These are phyloP conservation scores for Colletotrichum musae DNA, from an alignment of 2,329 filamentous ascomycete genomes.

Conservation along the genomic window DNA sequence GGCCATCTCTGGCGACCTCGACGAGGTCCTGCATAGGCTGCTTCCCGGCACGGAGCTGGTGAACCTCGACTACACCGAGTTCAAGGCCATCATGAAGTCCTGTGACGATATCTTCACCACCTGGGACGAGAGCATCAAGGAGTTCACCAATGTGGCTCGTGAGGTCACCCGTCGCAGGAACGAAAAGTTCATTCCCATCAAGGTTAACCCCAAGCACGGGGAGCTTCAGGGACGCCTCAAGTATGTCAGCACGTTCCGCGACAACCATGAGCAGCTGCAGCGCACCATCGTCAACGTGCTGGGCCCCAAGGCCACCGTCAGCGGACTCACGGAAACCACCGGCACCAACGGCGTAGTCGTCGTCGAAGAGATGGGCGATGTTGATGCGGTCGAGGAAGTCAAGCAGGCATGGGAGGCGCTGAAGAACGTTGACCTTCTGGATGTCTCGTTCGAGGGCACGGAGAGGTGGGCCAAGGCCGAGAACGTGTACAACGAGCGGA, in stretches of 20 bases:
- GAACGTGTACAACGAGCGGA: conserved; percentile 96
- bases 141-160: conserved; percentile 97
- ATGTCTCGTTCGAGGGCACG: conserved; percentile 91
- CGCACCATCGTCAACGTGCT: conserved; percentile 98
- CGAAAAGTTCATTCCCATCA: conserved; percentile 99
- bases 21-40: conserved; percentile 86
- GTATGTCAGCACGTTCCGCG: conserved; percentile 94
- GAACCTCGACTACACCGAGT: conserved; percentile 92
- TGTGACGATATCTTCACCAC: conserved; percentile 89
- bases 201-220: conserved; percentile 88
- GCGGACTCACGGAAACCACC: conserved; percentile 65
- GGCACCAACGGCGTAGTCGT: conserved; percentile 75
- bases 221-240: conserved; percentile 92
- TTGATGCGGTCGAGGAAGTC: conserved; percentile 97
- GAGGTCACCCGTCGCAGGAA: conserved; percentile 94
- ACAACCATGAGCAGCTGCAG: conserved; percentile 98
- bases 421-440: conserved; percentile 94
- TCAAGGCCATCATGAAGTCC: conserved; percentile 85
- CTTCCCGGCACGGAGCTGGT: conserved; percentile 90
- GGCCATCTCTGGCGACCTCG: conserved; percentile 94
- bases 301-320: conserved; percentile 77
- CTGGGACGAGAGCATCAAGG: conserved; percentile 97
- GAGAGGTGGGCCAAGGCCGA: conserved; percentile 94
- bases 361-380: conserved; percentile 95
- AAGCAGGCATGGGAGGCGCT: conserved; percentile 93